Conservation (phyloP, 2,329 filamentous ascomycete species). For the Fonsecaea pedrosoi region DNA sequence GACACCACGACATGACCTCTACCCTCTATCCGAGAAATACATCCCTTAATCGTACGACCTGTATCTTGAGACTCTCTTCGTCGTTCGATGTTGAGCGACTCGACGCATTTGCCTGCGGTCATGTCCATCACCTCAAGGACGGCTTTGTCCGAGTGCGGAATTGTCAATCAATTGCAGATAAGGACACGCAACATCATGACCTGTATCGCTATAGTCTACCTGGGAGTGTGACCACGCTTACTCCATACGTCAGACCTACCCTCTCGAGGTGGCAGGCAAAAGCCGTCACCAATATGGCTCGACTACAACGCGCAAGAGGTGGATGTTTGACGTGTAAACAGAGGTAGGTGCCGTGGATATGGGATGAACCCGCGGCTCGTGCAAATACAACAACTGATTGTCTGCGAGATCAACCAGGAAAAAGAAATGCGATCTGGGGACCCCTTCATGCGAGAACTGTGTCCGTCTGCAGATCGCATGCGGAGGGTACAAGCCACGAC, state of each 20-base stretch:
- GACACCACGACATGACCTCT: not conserved
- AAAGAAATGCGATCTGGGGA: slow-evolving; percentile 14
- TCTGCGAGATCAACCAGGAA: not conserved
- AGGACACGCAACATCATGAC: not conserved
- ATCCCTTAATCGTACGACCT: not conserved
- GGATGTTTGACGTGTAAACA: slow-evolving; percentile 14
- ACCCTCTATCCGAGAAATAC: not conserved
- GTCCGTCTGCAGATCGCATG: not conserved
- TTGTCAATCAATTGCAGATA: not conserved
- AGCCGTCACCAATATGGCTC: not conserved
- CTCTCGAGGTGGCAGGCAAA: not conserved
- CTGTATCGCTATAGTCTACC: not conserved
- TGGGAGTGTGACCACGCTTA: not conserved
- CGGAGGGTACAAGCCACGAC: slow-evolving; percentile 7
- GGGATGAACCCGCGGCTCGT: not conserved
- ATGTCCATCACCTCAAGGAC: not conserved
- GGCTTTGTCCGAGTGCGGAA: not conserved
- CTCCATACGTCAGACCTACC: not conserved
- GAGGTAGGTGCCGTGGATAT: slow-evolving; percentile 1
- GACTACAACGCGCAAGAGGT: not conserved
- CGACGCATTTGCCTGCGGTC: not conserved
- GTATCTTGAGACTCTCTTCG: not conserved
- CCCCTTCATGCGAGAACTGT: slow-evolving; percentile 6
- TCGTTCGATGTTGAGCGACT: not conserved
- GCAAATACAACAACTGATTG: not conserved